phyloP scores from a whole-genome alignment of 805 yeast genomes.

The Cyberlindnera americana region DNA sequence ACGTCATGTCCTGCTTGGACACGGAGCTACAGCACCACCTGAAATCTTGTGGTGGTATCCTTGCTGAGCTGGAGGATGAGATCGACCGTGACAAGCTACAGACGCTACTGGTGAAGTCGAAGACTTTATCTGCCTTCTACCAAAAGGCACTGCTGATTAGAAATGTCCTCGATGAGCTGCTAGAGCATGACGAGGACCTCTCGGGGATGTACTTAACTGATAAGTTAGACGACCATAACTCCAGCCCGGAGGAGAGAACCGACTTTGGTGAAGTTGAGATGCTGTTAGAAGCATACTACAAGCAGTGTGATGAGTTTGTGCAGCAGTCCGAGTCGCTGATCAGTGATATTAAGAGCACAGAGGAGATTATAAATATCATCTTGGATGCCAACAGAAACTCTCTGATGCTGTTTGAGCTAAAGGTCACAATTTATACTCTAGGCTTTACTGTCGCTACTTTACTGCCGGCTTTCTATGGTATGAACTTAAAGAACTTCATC shows the following conservation, averaged over 20 bases:
- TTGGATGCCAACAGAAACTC: conserved; percentile 89
- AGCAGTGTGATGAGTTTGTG: conserved; percentile 89
- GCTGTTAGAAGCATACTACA: conserved; percentile 83
- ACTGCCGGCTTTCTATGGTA: conserved; percentile 85
- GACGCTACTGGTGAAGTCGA: conserved; percentile 70
- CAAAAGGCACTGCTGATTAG: conserved; percentile 75
- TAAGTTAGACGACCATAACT: conserved; percentile 16
- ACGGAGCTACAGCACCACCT: conserved; percentile 64
- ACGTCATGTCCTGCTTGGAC: conserved; percentile 76
- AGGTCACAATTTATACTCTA: conserved; percentile 76
- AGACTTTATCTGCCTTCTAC: conserved; percentile 64
- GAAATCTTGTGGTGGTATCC: conserved; percentile 54
- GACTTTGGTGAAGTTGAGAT: conserved; percentile 78
- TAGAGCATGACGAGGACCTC: conserved; percentile 85
- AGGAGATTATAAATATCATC: conserved; percentile 88
- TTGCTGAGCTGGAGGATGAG: conserved; percentile 71
- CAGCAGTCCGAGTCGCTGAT: conserved; percentile 84
- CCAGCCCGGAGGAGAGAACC: conserved; percentile 14
- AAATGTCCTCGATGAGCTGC: conserved; percentile 74
- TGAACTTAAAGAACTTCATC: conserved; percentile 75
- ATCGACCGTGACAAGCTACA: conserved; percentile 73
- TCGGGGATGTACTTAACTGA: conserved; percentile 72
- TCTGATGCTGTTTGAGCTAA: conserved; percentile 79
- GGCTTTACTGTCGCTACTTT: conserved; percentile 84
- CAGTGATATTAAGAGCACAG: conserved; percentile 84